Base-by-base conservation (phyloP, 1,284 basidiomycete species). In the Apiotrichum akiyoshidainum region DNA sequence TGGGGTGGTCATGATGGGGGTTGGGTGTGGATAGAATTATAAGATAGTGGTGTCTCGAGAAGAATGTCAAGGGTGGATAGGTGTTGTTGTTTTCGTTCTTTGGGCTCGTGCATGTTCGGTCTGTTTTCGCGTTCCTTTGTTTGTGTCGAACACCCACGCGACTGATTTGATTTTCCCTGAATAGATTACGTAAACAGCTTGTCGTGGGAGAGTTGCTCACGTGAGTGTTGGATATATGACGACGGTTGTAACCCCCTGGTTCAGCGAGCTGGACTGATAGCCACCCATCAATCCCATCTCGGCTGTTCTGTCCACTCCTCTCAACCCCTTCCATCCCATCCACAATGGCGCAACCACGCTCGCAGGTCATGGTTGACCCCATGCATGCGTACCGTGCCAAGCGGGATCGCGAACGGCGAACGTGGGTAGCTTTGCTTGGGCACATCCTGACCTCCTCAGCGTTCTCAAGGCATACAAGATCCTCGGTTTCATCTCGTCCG, bases 401-500 rank as follows among this genome's bases (percentile, higher is more conserved):
- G 72, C 83, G 87, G 60, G 91, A 94, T 70, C 79, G 80, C 5
- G 81, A 84, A 11, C 85, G 86, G 57, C 81, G 74, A 48, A 77
- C 72, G 75, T 75, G 55, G 66, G 75, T 67, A 14, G 14, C 19
- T 1, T 5, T 19, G 2, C 21, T 31, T 10, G 13, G 54, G 12
- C 14, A 3, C 11, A 22, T 34, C 50, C 59, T 13, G 52, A 51
- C 13, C 2, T 37, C 13, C 31, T 80, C 33, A 82, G 84, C 2
- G 90, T 93, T 13, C 80, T 85, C 13, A 86, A 85, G 54, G 91
- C 89, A 73, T 99, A 99, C 79, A 82, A 84, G 58, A 96, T 99
- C 65, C 83, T 96, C 5, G 96, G 96, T 10, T 99, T 99, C 80
- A 92, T 99, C 66, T 96, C 92, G 10, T 95, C 92, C 5, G 77